Conservation (phyloP, 257 asterid species). For the Leptodermis oblonga region DNA sequence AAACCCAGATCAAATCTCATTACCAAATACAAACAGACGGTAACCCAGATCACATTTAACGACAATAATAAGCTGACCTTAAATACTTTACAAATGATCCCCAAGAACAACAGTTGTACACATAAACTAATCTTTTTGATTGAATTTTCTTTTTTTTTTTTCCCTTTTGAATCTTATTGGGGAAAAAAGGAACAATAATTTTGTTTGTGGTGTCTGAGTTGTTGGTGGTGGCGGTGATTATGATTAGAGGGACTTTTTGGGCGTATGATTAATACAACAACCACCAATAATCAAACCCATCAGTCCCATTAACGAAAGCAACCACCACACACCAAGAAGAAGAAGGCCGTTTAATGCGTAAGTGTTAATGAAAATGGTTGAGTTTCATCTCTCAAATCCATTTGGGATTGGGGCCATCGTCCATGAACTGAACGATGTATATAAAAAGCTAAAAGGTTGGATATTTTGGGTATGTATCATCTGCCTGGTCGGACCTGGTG, state of each 20-base stretch:
- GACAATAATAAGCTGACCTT: conserved; percentile 17
- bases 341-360: conserved; percentile 18
- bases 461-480: too few species aligned
- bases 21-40: conserved; percentile 13
- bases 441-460: neutral
- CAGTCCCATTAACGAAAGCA: neutral
- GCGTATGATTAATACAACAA: neutral
- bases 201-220: conserved; percentile 3
- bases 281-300: conserved; percentile 9
- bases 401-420: neutral
- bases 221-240: neutral
- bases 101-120: conserved; percentile 8
- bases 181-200: neutral
- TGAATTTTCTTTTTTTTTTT: conserved; percentile 1
- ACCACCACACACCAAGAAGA: neutral
- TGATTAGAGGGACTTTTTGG: conserved; percentile 9
- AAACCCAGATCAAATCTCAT: conserved; percentile 36
- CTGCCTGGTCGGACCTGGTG: neutral
- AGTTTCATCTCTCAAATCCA: neutral
- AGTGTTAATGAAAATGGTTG: neutral
- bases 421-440: neutral
- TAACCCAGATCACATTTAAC: conserved; percentile 24
- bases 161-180: neutral
- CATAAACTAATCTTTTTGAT: neutral
- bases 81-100: conserved; percentile 7